Evolutionary conservation across 352 stramenopile species (phyloP), one percentile per base, ranked within the genome.

Genomic region (Peronospora belbahrii): DNA sequence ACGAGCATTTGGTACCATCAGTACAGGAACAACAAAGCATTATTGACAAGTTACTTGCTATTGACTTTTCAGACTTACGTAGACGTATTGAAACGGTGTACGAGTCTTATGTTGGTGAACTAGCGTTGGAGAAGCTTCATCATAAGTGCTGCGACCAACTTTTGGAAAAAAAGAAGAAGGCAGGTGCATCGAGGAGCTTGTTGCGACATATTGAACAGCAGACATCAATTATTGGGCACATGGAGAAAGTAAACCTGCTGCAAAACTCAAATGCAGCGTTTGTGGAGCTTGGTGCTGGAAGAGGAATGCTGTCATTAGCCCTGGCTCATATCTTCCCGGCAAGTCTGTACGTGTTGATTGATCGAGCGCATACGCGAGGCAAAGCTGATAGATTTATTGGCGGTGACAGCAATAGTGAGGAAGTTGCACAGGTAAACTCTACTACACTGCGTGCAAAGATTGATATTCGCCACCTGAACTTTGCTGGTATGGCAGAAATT

Each of bases 141-240:
- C 75, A 92, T 48, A 31, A 42, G 5, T 78, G 66, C 46, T 92
- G 81, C 40, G 62, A 82, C 22, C 47, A 61, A n/a, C 47, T 92
- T 37, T 58, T 85, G 7, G 52, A 65, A 20, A 64, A 86, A 37
- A 92, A 92, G 52, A 67, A 65, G 13, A 63, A 55, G 3, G 59
- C 73, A 0, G 66, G 72, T 15, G 63, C 81, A 3, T 74, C 70
- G 0, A 75, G 83, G 46, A 86, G 66, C 30, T 49, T 80, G 9
- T 45, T 92, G 36, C 71, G 81, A 4, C 81, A 92, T 53, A 89
- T 92, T 39, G 70, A 89, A 51, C 81, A 92, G 46, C 81, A 92
- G 35, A 68, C 78, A 6, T 89, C 77, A 6, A 92, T 92, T 42
- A 63, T 92, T 2, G 78, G 77, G 2, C 78, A 92, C 42, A 85